A percentile compares a stretch with the other conserved stretches of the same genome.
Evolutionary conservation across 148 eudicot species (phyloP).

Genomic region (Chenopodium formosanum): DNA sequence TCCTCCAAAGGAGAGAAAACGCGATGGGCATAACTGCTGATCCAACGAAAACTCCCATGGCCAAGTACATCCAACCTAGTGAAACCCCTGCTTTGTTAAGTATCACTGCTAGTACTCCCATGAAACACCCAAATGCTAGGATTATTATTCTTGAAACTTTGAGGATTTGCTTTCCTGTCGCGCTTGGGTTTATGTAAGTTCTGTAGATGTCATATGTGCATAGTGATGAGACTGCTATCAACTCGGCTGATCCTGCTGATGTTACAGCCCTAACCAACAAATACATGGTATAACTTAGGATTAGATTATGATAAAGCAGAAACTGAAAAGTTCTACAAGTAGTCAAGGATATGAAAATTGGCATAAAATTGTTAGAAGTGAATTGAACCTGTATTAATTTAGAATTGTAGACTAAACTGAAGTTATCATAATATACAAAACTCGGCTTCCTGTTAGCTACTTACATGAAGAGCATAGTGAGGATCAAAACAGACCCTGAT

Average conservation of each 20-base stretch:
- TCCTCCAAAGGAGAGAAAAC: conserved; percentile 87
- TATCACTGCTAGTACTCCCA: conserved; percentile 89
- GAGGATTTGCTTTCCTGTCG: conserved; percentile 86
- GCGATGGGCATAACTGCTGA: conserved; percentile 96
- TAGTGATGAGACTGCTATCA: conserved; percentile 93
- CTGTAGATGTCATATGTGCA: conserved; percentile 97
- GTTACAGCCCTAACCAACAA: conserved; percentile 80
- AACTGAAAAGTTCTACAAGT: not conserved
- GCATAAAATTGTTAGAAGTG: no score
- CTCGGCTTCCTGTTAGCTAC: conserved; percentile 16
- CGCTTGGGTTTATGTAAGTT: conserved; percentile 82
- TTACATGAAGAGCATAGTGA: conserved; percentile 97
- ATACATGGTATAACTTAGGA: not conserved
- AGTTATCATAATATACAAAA: not conserved
- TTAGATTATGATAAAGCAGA: not conserved
- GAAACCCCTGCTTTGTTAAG: conserved; percentile 90
- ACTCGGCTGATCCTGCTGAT: conserved; percentile 94
- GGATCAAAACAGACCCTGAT: conserved; percentile 85
- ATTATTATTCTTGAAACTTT: conserved; percentile 68
- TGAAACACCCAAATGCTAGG: conserved; percentile 77
- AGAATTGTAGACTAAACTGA: not conserved
- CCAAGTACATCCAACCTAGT: conserved; percentile 94
- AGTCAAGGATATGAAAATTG: no score
- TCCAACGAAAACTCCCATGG: conserved; percentile 89
- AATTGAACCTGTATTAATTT: no score